Evolutionary conservation across 2,329 filamentous ascomycete species (phyloP), one percentile per base, ranked within the genome.

Genomic region (Cordyceps fumosorosea): DNA sequence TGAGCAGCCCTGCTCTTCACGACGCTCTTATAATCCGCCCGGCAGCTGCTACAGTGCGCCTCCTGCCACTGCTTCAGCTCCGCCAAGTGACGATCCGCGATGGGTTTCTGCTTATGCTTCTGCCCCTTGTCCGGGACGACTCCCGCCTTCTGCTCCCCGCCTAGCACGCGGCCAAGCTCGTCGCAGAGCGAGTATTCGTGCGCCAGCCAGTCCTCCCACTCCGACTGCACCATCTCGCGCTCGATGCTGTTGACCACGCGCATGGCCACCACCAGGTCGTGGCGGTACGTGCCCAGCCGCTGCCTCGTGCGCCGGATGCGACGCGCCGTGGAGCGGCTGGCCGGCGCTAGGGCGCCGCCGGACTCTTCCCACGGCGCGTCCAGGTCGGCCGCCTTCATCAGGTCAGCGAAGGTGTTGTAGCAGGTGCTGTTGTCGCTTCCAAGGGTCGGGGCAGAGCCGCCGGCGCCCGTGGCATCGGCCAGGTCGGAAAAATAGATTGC

Each of bases 181-280:
- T 85, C 84, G 73, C 95, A 99, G 55, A 90, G 84, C 40, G 80
- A 75, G 66, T 86, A 88, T 76, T 99, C 95, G 67, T 90, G 88
- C 3, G 84, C 75, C 34, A 98, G 81, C 93, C 93, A 99, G 66
- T 90, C 90, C 77, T 96, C 93, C 88, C 92, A 99, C 74, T 97
- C 93, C 0, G 89, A 89, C 69, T 86, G 84, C 60, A 98, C 75
- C 73, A 96, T 88, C 73, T 97, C 92, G 63, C 84, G 83, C 78
- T 98, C 95, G 32, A 98, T 86, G 62, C 84, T 88, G 75, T 98
- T 97, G 64, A 98, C 88, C 2, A 97, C 85, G 5, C 93, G 86
- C 78, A 98, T 86, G 5, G 93, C 92, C 5, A 99, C 93, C 2
- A 98, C 78, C 22, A 99, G 80, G 71, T 98, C 92, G 73, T 99